A percentile compares a stretch with the other conserved stretches of the same genome.
Conservation (phyloP, 805 yeast genomes). For the Cyberlindnera mycetangii region DNA sequence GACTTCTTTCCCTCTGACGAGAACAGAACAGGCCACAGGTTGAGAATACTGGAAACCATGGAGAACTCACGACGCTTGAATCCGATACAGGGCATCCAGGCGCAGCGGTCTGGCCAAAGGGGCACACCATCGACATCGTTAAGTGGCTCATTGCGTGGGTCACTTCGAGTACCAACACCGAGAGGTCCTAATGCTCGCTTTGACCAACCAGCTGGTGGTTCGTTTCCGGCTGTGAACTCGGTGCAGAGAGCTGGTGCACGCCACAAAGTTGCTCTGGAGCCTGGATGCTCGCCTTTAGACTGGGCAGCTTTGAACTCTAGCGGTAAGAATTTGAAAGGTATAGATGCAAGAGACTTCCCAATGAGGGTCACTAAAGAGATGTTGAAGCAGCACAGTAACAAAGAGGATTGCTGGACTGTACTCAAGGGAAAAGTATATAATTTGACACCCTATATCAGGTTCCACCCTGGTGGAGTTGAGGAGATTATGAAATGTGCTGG, state of each 20-base stretch:
- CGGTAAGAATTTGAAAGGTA: slow-evolving; percentile 51
- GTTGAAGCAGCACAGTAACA: slow-evolving; percentile 52
- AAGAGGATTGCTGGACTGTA: slow-evolving; percentile 83
- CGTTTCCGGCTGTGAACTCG: slow-evolving; percentile 19
- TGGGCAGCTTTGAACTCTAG: slow-evolving; percentile 66
- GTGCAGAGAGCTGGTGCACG: slow-evolving; percentile 30
- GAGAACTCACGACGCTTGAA: slow-evolving; percentile 1
- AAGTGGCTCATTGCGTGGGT: too few species aligned
- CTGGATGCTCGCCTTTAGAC: slow-evolving; percentile 84
- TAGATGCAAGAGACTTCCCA: slow-evolving; percentile 51
- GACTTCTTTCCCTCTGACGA: too few species aligned
- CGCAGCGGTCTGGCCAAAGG: slow-evolving; percentile 2
- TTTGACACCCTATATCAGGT: slow-evolving; percentile 76
- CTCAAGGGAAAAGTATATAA: slow-evolving; percentile 81
- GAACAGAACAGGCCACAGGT: not conserved
- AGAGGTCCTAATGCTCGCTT: slow-evolving; percentile 1
- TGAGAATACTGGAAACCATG: not conserved
- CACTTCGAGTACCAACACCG: slow-evolving; percentile 2
- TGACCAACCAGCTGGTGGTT: not conserved
- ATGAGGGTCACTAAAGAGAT: slow-evolving; percentile 54
- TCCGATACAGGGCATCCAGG: slow-evolving; percentile 8
- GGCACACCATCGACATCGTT: not conserved
- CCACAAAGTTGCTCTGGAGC: slow-evolving; percentile 60
- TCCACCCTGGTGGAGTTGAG: slow-evolving; percentile 91
- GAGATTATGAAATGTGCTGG: slow-evolving; percentile 82